Conservation (phyloP, 495 filamentous ascomycete species). For the Hyaloscypha finlandica region DNA sequence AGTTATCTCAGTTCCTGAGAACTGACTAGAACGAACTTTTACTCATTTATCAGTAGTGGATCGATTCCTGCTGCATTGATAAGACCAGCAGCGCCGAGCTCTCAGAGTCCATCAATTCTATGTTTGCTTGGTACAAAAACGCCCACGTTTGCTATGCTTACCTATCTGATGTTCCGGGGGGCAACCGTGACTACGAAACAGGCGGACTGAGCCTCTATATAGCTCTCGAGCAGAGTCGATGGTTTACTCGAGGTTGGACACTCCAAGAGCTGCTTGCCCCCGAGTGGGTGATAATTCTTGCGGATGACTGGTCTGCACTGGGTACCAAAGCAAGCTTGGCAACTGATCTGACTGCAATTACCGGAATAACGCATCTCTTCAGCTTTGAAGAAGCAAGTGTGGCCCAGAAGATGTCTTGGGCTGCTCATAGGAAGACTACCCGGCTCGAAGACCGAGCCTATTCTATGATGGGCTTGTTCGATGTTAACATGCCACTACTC, state of each 20-base stretch:
- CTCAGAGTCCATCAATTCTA: neutral
- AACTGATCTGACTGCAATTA: slow-evolving; percentile 22
- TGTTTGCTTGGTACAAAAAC: slow-evolving; percentile 42
- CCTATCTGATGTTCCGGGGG: slow-evolving; percentile 26
- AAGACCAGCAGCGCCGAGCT: neutral
- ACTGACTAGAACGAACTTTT: too few species aligned
- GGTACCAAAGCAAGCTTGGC: slow-evolving; percentile 31
- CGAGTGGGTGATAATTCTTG: slow-evolving; percentile 28
- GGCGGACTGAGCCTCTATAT: neutral
- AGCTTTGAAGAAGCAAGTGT: slow-evolving; percentile 10
- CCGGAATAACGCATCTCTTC: slow-evolving; percentile 28
- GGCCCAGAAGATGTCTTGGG: slow-evolving; percentile 31
- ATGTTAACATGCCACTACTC: slow-evolving; percentile 35
- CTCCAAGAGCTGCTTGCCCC: neutral
- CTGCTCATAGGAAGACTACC: slow-evolving; percentile 23
- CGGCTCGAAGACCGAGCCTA: slow-evolving; percentile 35
- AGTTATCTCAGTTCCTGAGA: too few species aligned
- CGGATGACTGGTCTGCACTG: slow-evolving; percentile 27
- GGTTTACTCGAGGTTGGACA: neutral
- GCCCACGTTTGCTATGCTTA: slow-evolving; percentile 40
- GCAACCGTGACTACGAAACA: neutral
- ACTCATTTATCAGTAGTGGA: neutral
- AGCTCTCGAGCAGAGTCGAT: neutral
- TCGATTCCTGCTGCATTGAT: neutral
- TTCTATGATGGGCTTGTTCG: slow-evolving; percentile 32